Conservation (phyloP, 2,329 filamentous ascomycete species). For the Aspergillus aculeatus region DNA sequence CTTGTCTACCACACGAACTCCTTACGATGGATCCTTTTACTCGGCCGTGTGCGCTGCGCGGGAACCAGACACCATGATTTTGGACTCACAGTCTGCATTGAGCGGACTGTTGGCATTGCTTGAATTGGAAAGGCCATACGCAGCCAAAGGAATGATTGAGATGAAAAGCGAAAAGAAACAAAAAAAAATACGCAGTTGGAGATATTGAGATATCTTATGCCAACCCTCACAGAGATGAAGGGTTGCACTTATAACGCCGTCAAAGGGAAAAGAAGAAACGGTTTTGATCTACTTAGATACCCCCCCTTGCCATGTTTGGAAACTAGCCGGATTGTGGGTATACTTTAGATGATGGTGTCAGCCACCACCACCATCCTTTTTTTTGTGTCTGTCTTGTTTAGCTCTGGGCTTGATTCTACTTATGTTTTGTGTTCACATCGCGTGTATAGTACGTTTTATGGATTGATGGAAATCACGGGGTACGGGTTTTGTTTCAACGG, state of each 20-base stretch:
- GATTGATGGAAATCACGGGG: not conserved
- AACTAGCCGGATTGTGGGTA: not conserved
- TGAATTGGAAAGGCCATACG: not conserved
- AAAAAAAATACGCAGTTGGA: not conserved
- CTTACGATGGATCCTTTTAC: not conserved
- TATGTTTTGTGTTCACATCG: not conserved
- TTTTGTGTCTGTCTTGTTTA: not conserved
- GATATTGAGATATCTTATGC: not conserved
- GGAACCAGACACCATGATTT: not conserved
- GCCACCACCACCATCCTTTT: not conserved
- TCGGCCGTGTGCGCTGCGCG: not conserved
- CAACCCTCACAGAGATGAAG: not conserved
- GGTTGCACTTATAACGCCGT: not conserved
- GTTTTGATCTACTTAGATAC: constrained; percentile 9
- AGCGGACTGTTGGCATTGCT: not conserved
- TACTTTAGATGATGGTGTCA: not conserved
- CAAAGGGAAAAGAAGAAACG: not conserved
- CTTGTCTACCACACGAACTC: not conserved
- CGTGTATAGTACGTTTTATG: not conserved
- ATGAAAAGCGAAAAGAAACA: too few species aligned
- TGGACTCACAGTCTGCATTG: not conserved
- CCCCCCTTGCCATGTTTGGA: constrained; percentile 6
- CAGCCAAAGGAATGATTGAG: not conserved
- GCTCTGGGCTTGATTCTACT: not conserved
- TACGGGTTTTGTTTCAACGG: not conserved